Conservation (phyloP, 768 basidiomycete species). For the Termitomyces titanicus region DNA sequence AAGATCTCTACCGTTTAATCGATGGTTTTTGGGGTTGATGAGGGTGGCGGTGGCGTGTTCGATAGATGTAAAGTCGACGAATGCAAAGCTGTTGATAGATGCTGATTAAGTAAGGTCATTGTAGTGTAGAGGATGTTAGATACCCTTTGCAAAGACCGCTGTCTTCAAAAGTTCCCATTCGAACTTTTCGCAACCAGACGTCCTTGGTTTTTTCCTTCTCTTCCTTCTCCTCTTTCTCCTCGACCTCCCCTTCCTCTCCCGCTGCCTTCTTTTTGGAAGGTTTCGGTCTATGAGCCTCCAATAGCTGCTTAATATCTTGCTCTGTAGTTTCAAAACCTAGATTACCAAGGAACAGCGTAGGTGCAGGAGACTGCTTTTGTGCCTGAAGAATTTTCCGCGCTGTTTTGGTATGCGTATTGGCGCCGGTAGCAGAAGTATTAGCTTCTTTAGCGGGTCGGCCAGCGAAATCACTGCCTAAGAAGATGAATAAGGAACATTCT, state of each 20-base stretch:
- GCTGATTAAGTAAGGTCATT: background rate
- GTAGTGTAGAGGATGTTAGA: conserved; percentile 16
- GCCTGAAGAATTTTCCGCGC: conserved; percentile 71
- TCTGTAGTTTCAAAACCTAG: conserved; percentile 89
- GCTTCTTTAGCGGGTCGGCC: conserved; percentile 57
- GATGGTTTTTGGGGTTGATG: conserved; percentile 81
- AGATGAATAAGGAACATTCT: background rate
- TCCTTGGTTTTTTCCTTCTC: conserved; percentile 31
- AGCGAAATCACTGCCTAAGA: conserved; percentile 68
- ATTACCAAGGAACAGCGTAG: conserved; percentile 91
- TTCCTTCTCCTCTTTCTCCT: conserved; percentile 23
- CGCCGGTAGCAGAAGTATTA: conserved; percentile 27
- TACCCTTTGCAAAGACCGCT: conserved; percentile 95
- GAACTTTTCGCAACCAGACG: conserved; percentile 72
- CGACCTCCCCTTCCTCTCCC: conserved; percentile 23
- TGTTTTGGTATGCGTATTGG: conserved; percentile 52
- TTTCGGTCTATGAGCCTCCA: conserved; percentile 62
- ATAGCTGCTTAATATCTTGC: conserved; percentile 63
- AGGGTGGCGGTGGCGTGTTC: conserved; percentile 82
- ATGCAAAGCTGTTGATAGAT: conserved; percentile 70
- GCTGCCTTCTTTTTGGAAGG: conserved; percentile 25
- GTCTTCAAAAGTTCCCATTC: conserved; percentile 96
- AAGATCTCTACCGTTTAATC: conserved; percentile 78
- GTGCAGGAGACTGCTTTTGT: conserved; percentile 82
- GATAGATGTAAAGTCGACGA: conserved; percentile 82